Evolutionary conservation across 331 rosid species (phyloP).

Genomic region (Acacia pycnantha): DNA sequence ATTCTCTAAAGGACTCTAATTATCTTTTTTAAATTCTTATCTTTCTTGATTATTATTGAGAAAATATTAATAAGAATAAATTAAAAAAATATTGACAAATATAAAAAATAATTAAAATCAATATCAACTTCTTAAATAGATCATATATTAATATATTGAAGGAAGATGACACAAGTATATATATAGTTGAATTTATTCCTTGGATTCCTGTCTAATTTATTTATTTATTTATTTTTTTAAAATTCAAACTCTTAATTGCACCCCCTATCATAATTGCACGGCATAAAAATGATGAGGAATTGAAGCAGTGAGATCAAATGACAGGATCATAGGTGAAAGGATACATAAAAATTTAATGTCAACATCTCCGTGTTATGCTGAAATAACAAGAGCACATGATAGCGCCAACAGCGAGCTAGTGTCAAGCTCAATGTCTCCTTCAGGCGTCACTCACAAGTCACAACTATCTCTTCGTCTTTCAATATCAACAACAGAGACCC

Average conservation of each 20-base stretch:
- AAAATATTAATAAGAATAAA: too few relatives aligned
- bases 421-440: not conserved
- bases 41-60: too few relatives aligned
- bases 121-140: too few relatives aligned
- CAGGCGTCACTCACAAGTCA: not conserved
- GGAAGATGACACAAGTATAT: not conserved
- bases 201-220: not conserved
- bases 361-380: not conserved
- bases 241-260: not conserved
- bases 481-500: not conserved
- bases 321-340: not conserved
- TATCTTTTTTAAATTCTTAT: too few relatives aligned
- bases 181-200: not conserved
- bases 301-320: not conserved
- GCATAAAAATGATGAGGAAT: not conserved
- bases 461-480: not conserved
- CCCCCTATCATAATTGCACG: not conserved
- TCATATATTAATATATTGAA: too few relatives aligned
- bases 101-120: too few relatives aligned
- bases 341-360: not conserved
- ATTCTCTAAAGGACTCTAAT: too few relatives aligned
- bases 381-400: not conserved
- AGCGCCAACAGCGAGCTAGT: not conserved
- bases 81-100: accelerated
- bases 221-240: not conserved